Evolutionary conservation across 352 stramenopile species (phyloP).

Genomic region (Pythium periplocum): DNA sequence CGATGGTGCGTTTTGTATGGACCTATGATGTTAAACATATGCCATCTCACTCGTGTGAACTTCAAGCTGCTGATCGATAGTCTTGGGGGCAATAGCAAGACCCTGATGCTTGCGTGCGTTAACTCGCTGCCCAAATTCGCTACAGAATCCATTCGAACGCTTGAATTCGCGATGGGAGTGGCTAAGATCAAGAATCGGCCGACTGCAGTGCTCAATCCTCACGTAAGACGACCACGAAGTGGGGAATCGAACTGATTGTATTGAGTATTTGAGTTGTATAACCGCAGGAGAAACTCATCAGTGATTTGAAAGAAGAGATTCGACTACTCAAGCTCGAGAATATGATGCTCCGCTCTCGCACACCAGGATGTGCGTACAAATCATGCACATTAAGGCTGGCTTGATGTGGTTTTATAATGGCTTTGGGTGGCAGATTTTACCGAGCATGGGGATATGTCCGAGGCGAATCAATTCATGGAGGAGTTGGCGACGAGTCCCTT

Average conservation of each 20-base stretch:
- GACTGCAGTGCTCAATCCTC: constrained; percentile 54
- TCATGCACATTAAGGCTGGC: neutral
- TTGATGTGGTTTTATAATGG: constrained; percentile 2
- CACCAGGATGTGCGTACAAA: constrained; percentile 47
- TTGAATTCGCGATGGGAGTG: constrained; percentile 78
- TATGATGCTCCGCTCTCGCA: constrained; percentile 55
- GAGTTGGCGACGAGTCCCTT: constrained; percentile 9
- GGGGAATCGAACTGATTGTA: neutral
- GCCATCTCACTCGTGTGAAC: too few species aligned
- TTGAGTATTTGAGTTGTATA: neutral
- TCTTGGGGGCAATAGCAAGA: constrained; percentile 69
- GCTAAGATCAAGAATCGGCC: constrained; percentile 75
- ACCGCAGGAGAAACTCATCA: constrained; percentile 60
- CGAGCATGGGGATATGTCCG: constrained; percentile 25
- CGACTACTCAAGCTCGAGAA: constrained; percentile 64
- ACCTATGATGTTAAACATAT: too few species aligned
- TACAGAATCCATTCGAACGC: constrained; percentile 54
- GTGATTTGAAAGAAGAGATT: constrained; percentile 64
- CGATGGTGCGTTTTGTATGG: constrained; percentile 27
- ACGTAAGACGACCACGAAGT: constrained; percentile 22
- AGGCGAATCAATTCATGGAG: constrained; percentile 1
- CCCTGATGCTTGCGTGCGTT: constrained; percentile 76
- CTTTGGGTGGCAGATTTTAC: constrained; percentile 30
- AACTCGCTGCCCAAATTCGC: constrained; percentile 50
- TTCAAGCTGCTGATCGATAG: constrained; percentile 58